Conservation (phyloP, 108 stramenopile species). For the Aurantiochytrium sp. region DNA sequence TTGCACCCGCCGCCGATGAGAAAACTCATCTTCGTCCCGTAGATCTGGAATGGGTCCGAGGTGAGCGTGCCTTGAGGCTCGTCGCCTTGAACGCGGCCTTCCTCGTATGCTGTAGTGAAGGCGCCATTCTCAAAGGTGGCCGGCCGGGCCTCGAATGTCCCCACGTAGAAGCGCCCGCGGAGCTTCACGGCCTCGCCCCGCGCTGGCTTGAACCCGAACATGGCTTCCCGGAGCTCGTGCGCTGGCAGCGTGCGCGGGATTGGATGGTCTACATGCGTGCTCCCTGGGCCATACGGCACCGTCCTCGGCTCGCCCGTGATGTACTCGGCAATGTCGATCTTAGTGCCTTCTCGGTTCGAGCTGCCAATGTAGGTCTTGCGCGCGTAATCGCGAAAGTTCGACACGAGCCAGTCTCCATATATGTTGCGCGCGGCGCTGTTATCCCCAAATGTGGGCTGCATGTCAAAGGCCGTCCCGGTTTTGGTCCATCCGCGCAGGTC, state of each 20-base stretch:
- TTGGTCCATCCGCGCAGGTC: constrained; percentile 64
- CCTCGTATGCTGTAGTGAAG: neutral
- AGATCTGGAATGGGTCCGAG: constrained; percentile 61
- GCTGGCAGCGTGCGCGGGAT: neutral
- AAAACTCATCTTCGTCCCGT: constrained; percentile 50
- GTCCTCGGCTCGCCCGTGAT: neutral
- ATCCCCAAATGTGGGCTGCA: constrained; percentile 74
- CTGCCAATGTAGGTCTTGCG: neutral
- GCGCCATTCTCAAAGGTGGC: constrained; percentile 37
- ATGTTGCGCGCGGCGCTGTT: constrained; percentile 56
- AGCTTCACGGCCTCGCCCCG: constrained; percentile 34
- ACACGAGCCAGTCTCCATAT: constrained; percentile 42
- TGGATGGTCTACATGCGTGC: constrained; percentile 16
- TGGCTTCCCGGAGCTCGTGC: neutral
- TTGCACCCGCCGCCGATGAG: constrained; percentile 76
- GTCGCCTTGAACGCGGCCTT: constrained; percentile 62
- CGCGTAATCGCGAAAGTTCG: neutral
- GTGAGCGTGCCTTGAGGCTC: constrained; percentile 67
- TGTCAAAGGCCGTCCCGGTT: constrained; percentile 66
- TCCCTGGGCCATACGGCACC: neutral
- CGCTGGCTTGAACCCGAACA: neutral
- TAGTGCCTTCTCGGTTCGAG: neutral
- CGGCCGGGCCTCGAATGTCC: constrained; percentile 66
- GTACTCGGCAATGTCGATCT: neutral
- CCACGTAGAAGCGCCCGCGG: constrained; percentile 67